Base-by-base conservation (phyloP, 1,284 basidiomycete genomes). In the Athelia sp. region DNA sequence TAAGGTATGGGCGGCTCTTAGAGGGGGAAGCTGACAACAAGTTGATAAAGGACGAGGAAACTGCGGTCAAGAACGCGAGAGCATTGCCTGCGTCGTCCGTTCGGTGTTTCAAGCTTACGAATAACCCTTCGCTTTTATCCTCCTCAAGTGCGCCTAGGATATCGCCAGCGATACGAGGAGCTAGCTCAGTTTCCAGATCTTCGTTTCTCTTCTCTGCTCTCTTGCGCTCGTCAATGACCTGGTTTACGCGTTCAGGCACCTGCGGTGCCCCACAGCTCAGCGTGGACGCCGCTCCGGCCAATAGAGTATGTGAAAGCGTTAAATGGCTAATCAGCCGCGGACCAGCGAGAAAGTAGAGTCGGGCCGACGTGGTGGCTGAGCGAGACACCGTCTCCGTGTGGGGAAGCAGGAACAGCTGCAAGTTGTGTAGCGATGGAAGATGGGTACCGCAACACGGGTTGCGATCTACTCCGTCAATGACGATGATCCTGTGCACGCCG, bases 371-470 rank as follows among this genome's bases (percentile, higher is more conserved):
- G 3, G 78, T 76, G 3, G 69, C 71, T 8, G 79, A 77, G 4
- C 84, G 79, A 34, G 80, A 71, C 22, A 83, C 69, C 0, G 78
- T 65, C 52, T 84, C 82, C 19, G 78, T 82, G 54, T 84, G 76
- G 10, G 82, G 83, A 49, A 88, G 68, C 40, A 87, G 64, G 63
- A 88, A 90, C 31, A 87, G 70, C 58, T 87, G 85, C 14, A 90
- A 74, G 55, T 85, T 82, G 53, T 84, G 76, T 50, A 90, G 70
- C 50, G 77, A 78, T 3, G 87, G 87, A 43, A 82, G 74, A 66
- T 94, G 92, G 4, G 91, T 94, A 8, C 92, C 92, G 56, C 92
- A 94, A 67, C 91, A 88, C 80, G 84, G 85, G 63, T 87, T 92
- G 35, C 83, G 77, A 64, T 93, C 90, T 14, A 92, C 74, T 6